These are phyloP conservation scores for Russula sp. DNA, from an alignment of 768 basidiomycete genomes.

Conservation along the genomic window DNA sequence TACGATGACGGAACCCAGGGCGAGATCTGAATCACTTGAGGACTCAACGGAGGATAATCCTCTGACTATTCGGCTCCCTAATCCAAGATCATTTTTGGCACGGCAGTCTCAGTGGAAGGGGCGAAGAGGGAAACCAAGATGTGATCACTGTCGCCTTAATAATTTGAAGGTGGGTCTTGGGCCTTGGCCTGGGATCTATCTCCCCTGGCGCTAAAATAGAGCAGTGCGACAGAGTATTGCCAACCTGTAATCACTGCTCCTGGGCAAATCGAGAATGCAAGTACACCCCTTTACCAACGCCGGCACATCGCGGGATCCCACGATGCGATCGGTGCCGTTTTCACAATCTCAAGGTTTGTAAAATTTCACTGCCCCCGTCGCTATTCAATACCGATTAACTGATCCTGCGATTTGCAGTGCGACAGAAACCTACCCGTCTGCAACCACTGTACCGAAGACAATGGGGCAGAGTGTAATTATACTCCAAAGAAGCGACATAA, in stretches of 20 bases:
- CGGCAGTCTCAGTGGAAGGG: constrained; percentile 74
- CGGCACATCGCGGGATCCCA: constrained; percentile 72
- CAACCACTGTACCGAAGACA: constrained; percentile 59
- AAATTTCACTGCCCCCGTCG: constrained; percentile 9
- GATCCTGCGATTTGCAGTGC: constrained; percentile 44
- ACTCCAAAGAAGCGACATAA: constrained; percentile 69
- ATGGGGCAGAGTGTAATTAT: constrained; percentile 60
- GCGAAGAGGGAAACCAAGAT: constrained; percentile 69
- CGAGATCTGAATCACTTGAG: constrained; percentile 36
- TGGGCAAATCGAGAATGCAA: constrained; percentile 63
- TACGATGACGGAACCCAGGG: constrained; percentile 30
- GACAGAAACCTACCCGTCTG: constrained; percentile 70
- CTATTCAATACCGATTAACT: constrained; percentile 15
- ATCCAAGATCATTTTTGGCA: constrained; percentile 63
- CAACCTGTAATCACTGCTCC: constrained; percentile 68
- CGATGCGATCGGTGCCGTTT: constrained; percentile 68
- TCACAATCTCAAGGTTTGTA: constrained; percentile 60
- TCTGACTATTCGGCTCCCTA: constrained; percentile 66
- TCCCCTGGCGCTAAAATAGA: constrained; percentile 24
- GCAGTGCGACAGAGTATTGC: constrained; percentile 69
- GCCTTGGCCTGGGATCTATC: constrained; percentile 6
- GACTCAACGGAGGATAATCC: constrained; percentile 39
- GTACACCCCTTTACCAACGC: constrained; percentile 72
- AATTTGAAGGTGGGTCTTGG: constrained; percentile 62
- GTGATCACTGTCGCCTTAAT: constrained; percentile 67